Evolutionary conservation across 768 basidiomycete species (phyloP).

Genomic region (Boletus tomentosulus): DNA sequence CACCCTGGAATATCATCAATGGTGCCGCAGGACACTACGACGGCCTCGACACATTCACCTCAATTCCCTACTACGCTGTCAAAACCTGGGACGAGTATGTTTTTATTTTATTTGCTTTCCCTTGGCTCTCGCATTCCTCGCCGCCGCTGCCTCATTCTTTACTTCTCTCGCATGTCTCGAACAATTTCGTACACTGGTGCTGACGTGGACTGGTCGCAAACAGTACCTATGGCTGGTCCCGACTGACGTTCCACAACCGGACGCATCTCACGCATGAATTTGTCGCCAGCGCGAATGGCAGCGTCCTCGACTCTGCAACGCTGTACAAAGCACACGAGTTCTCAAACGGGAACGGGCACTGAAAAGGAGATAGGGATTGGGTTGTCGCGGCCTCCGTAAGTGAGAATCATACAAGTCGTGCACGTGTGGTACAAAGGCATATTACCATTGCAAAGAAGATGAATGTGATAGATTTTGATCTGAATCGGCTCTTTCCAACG

Average conservation of each 20-base stretch:
- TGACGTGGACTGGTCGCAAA: not conserved
- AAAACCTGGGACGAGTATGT: conserved; percentile 14
- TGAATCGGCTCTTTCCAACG: too few species aligned
- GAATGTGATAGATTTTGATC: not conserved
- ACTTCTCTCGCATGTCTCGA: too few species aligned
- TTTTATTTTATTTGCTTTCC: too few species aligned
- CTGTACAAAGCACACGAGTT: conserved; percentile 24
- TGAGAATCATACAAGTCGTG: not conserved
- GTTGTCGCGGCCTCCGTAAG: not conserved
- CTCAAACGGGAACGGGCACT: not conserved
- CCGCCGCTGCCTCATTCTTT: too few species aligned
- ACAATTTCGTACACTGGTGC: not conserved
- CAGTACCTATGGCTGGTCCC: conserved; percentile 26
- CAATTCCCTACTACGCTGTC: conserved; percentile 5
- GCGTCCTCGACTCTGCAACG: conserved; percentile 19
- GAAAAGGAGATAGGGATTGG: not conserved
- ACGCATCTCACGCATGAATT: conserved; percentile 30
- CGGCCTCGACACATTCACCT: conserved; percentile 16
- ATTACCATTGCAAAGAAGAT: not conserved
- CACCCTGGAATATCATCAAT: conserved; percentile 28
- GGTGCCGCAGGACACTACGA: conserved; percentile 28
- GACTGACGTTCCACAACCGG: conserved; percentile 28
- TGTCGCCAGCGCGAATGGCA: conserved; percentile 28
- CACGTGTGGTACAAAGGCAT: not conserved
- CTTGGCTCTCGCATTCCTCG: too few species aligned